Conservation (phyloP, 192 early-diverging fungal genomes). For the Coemansia pectinata region DNA sequence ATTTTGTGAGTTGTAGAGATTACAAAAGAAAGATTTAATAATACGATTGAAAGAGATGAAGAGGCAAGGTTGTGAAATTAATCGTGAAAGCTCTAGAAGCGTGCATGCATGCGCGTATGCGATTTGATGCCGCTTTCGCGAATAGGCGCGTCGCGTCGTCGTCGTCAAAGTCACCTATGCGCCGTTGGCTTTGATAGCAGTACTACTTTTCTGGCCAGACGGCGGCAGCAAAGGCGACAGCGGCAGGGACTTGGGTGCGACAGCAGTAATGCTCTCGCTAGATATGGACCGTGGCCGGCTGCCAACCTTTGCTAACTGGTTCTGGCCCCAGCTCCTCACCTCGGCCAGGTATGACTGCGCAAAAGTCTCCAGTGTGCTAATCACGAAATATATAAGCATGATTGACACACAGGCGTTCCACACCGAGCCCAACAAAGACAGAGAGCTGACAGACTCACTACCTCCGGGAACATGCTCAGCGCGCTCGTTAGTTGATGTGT, state of each 20-base stretch:
- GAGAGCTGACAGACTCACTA: conserved; percentile 26
- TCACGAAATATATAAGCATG: conserved; percentile 85
- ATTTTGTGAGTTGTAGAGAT: conserved; percentile 17
- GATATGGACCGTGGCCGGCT: conserved; percentile 12
- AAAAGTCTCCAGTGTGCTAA: conserved; percentile 81
- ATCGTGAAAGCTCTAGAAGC: background rate
- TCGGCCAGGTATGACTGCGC: conserved; percentile 73
- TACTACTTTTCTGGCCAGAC: background rate
- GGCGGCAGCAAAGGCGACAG: background rate
- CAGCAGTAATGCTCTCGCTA: background rate
- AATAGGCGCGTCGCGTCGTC: background rate
- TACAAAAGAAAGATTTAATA: background rate
- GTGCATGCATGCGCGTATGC: background rate
- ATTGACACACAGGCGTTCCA: conserved; percentile 81
- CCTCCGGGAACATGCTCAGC: background rate
- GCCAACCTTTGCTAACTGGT: conserved; percentile 39
- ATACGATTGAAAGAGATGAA: background rate
- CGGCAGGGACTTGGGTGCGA: background rate
- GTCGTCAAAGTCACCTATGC: background rate
- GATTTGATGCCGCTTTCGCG: background rate
- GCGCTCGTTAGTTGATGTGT: background rate
- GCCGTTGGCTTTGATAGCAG: background rate
- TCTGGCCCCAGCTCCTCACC: conserved; percentile 46
- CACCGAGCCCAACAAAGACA: conserved; percentile 60
- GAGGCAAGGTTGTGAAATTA: background rate